Conservation (phyloP, 129 eudicot genomes). For the Logfia minima region DNA sequence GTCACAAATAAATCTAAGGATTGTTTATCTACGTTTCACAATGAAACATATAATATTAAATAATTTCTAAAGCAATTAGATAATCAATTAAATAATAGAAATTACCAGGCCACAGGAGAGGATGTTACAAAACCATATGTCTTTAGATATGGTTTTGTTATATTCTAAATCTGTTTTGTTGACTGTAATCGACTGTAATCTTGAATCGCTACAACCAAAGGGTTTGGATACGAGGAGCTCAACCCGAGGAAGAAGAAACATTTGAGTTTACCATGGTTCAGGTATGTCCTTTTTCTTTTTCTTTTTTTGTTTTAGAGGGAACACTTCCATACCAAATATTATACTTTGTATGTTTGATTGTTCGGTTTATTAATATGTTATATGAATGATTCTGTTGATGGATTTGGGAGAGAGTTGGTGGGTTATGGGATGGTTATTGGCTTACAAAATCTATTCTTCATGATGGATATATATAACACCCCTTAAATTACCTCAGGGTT, state of each 20-base stretch:
- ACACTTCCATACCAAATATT: too few species aligned
- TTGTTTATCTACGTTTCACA: too few species aligned
- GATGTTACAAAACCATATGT: slow-evolving; percentile 8
- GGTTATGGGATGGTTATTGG: slow-evolving; percentile 98
- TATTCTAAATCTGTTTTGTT: slow-evolving; percentile 6
- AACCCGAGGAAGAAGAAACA: slow-evolving; percentile 87
- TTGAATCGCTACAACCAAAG: slow-evolving; percentile 78
- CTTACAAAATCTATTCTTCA: slow-evolving; percentile 86
- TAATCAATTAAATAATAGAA: too few species aligned
- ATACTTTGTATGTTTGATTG: neutral
- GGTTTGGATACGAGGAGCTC: slow-evolving; percentile 84
- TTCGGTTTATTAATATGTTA: neutral
- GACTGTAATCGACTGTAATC: slow-evolving; percentile 7
- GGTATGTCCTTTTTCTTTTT: too few species aligned
- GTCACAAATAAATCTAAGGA: too few species aligned
- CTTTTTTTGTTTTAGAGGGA: neutral
- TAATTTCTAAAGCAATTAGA: too few species aligned
- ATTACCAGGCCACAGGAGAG: too few species aligned
- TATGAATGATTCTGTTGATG: slow-evolving; percentile 2
- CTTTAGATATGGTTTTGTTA: neutral
- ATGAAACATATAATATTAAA: too few species aligned
- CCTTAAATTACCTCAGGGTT: too few species aligned
- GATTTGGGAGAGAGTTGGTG: slow-evolving; percentile 75
- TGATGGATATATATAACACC: slow-evolving; percentile 92
- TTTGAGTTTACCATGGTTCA: slow-evolving; percentile 91